A percentile compares a stretch with the other conserved stretches of the same genome.
Evolutionary conservation across 2,329 filamentous ascomycete species (phyloP).

Genomic region (Mollisiaceae sp.): DNA sequence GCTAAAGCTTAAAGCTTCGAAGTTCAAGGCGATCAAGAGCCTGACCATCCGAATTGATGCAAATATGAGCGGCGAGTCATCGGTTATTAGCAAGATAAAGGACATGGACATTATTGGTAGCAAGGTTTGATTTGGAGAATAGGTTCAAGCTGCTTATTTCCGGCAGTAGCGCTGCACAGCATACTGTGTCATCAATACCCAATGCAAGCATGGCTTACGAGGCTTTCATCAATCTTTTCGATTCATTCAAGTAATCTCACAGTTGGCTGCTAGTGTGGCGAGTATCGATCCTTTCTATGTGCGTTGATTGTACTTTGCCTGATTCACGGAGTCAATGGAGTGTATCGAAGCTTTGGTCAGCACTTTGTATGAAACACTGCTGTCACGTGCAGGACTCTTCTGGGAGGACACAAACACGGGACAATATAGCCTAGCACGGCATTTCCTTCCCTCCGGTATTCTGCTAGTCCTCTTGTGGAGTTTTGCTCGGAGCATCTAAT

Average conservation of each 20-base stretch:
- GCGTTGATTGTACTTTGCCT: background rate
- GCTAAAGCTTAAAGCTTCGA: slow-evolving; percentile 39
- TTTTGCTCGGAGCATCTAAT: slow-evolving; percentile 7
- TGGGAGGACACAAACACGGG: background rate
- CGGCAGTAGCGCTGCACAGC: too few species aligned
- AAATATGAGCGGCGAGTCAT: slow-evolving; percentile 39
- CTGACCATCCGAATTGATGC: slow-evolving; percentile 38
- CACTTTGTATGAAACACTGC: background rate
- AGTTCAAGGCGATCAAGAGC: slow-evolving; percentile 39
- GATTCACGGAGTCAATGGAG: background rate
- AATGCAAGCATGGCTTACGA: background rate
- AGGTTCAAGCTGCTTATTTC: background rate
- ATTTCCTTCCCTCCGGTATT: background rate
- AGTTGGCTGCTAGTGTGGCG: background rate
- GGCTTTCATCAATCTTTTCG: background rate
- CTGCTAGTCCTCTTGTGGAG: background rate
- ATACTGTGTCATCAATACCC: background rate
- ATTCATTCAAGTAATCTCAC: background rate
- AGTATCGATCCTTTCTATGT: background rate
- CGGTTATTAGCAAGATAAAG: slow-evolving; percentile 34
- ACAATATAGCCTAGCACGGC: background rate
- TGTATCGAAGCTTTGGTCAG: background rate
- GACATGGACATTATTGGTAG: slow-evolving; percentile 37
- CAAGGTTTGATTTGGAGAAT: slow-evolving; percentile 24
- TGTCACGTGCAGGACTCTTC: slow-evolving; percentile 5